A percentile compares a stretch with the other conserved stretches of the same genome.
Conservation (phyloP, 1,139 yeast species). For the Meyerozyma sp. region DNA sequence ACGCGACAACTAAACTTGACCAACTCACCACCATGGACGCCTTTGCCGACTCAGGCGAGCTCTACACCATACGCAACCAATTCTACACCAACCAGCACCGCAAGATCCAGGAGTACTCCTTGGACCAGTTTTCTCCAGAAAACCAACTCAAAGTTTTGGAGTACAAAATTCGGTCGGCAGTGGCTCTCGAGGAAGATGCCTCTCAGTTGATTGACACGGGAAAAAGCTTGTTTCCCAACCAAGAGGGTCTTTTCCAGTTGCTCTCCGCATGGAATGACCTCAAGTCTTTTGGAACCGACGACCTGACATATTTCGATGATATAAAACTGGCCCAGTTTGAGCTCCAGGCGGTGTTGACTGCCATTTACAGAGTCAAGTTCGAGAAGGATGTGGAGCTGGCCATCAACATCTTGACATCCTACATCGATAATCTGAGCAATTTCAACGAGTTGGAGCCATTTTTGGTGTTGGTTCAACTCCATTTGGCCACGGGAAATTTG, state of each 20-base stretch:
- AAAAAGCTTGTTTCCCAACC: constrained; percentile 30
- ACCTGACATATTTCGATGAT: constrained; percentile 29
- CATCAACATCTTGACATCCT: constrained; percentile 21
- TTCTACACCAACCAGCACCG: constrained; percentile 43
- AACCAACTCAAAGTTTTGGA: constrained; percentile 36
- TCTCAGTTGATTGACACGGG: constrained; percentile 35
- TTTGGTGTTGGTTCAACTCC: constrained; percentile 38
- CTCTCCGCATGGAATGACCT: constrained; percentile 40
- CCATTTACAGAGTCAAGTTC: constrained; percentile 36
- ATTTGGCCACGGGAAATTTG: constrained; percentile 36
- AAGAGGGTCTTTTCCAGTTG: constrained; percentile 33
- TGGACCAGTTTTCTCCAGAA: constrained; percentile 32
- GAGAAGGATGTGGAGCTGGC: constrained; percentile 38
- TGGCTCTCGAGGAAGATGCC: constrained; percentile 38
- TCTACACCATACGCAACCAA: constrained; percentile 40
- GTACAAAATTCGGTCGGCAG: constrained; percentile 38
- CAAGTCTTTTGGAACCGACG: constrained; percentile 34
- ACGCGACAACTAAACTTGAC: background rate
- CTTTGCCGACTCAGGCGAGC: constrained; percentile 35
- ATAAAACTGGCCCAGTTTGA: constrained; percentile 27
- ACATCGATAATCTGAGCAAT: constrained; percentile 10
- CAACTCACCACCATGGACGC: constrained; percentile 24
- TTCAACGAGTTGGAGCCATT: constrained; percentile 39
- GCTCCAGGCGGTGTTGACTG: constrained; percentile 36
- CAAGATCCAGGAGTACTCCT: constrained; percentile 27